Conservation (phyloP, 495 filamentous ascomycete genomes). For the Podospora australis region DNA sequence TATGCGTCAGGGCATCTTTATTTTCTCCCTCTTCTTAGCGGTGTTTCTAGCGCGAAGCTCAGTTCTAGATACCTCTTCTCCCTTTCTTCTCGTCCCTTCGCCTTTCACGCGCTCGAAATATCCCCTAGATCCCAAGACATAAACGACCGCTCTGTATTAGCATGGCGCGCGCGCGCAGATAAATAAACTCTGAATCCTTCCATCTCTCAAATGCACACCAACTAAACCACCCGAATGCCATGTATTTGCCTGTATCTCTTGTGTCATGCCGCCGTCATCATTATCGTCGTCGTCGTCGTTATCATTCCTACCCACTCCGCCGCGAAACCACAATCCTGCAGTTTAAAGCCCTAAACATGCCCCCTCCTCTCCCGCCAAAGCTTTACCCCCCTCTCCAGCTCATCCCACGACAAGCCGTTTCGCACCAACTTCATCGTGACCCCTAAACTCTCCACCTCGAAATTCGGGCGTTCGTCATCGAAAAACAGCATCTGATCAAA, state of each 20-base stretch:
- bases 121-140: too few species aligned
- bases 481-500: constrained; percentile 94
- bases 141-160: too few species aligned
- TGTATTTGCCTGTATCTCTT: neutral
- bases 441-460: constrained; percentile 76
- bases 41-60: neutral
- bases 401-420: constrained; percentile 64
- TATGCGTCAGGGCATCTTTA: too few species aligned
- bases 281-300: too few species aligned
- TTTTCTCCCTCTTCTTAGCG: neutral
- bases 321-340: too few species aligned
- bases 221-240: neutral
- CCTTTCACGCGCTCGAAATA: too few species aligned
- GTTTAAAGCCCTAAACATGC: constrained; percentile 9
- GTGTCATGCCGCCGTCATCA: too few species aligned
- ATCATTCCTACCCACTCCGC: too few species aligned
- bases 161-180: too few species aligned
- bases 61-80: neutral
- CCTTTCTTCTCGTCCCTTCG: neutral
- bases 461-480: constrained; percentile 85
- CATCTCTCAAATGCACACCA: neutral
- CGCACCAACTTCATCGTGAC: constrained; percentile 80
- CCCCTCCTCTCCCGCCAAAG: constrained; percentile 70
- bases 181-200: too few species aligned
- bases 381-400: constrained; percentile 72